A percentile compares a stretch with the other conserved stretches of the same genome.
Evolutionary conservation across 768 basidiomycete species (phyloP).

Genomic region (Collybia sp.): DNA sequence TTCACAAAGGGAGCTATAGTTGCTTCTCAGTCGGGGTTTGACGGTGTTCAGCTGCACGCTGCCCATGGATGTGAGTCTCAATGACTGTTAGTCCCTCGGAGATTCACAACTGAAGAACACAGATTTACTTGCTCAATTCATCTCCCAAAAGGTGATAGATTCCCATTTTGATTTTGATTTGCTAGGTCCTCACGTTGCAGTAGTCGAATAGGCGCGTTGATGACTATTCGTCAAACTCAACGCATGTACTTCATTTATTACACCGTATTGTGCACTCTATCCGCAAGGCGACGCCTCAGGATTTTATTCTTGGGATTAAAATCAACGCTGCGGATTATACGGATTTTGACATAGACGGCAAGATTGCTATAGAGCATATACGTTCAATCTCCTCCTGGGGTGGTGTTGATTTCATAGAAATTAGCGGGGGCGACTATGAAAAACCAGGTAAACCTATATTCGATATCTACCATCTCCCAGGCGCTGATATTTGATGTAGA

Average conservation of each 20-base stretch:
- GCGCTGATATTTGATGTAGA: constrained; percentile 24
- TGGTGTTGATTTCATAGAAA: constrained; percentile 77
- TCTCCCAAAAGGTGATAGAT: constrained; percentile 59
- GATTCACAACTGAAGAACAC: neutral
- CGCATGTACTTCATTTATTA: constrained; percentile 53
- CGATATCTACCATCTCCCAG: neutral
- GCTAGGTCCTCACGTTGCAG: neutral
- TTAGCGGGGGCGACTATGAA: constrained; percentile 87
- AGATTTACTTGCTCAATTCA: constrained; percentile 80
- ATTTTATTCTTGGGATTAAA: constrained; percentile 78
- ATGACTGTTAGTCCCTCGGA: neutral
- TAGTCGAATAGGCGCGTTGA: constrained; percentile 51
- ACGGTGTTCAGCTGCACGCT: constrained; percentile 82
- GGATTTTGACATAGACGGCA: constrained; percentile 24
- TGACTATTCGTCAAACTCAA: constrained; percentile 40
- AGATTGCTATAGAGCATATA: constrained; percentile 57
- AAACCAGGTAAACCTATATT: constrained; percentile 47
- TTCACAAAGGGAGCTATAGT: constrained; percentile 68
- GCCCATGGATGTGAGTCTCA: constrained; percentile 78
- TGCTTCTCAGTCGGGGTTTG: constrained; percentile 69
- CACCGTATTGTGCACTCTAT: constrained; percentile 51
- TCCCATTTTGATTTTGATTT: neutral
- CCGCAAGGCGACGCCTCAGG: constrained; percentile 42
- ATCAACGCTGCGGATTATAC: constrained; percentile 78
- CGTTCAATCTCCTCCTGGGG: constrained; percentile 58